Evolutionary conservation across 2,329 filamentous ascomycete species (phyloP), one percentile per base, ranked within the genome.

Genomic region (Xylaria polymorpha): DNA sequence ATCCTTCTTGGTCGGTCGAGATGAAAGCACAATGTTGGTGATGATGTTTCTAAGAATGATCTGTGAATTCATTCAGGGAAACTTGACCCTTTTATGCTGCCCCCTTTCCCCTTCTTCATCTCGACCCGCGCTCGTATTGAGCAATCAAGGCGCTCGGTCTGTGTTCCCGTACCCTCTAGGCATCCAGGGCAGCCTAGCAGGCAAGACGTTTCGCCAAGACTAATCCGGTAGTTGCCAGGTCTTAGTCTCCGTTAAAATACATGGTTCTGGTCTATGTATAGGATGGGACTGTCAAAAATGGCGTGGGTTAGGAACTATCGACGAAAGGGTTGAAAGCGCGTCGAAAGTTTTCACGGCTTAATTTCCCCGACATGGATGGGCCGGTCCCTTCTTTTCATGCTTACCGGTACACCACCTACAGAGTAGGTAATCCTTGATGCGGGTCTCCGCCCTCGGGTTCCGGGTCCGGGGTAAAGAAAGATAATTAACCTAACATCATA

Each of bases 331-430:
- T 32, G n/a, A 57, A 58, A 39, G 58, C 41, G 58, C 41, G 58
- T 46, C 15, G 29, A 57, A 56, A 29, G 6, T 53, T 61, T 69
- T 60, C 39, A 46, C 37, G 50, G n/a, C 20, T 53, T 67, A 69
- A 69, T 69, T 64, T 69, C 64, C 64, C 48, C 18, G 32, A 22
- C 67, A 66, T 69, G 67, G 67, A 63, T 66, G 57, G 37, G 35
- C 43, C 48, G 22, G 61, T 15, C 29, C 29, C 20, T 35, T 4
- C 14, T 9, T 46, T 32, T 64, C 44, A 58, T 67, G 41, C 56
- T n/a, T n/a, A n/a, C n/a, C n/a, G n/a, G n/a, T n/a, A n/a, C n/a
- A n/a, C n/a, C n/a, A n/a, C n/a, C n/a, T n/a, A n/a, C n/a, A n/a
- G n/a, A n/a, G n/a, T n/a, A n/a, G n/a, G n/a, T 41, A 18, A 41